Evolutionary conservation across 192 early-diverging fungal species (phyloP).

Genomic region (Allomyces arbusculus): DNA sequence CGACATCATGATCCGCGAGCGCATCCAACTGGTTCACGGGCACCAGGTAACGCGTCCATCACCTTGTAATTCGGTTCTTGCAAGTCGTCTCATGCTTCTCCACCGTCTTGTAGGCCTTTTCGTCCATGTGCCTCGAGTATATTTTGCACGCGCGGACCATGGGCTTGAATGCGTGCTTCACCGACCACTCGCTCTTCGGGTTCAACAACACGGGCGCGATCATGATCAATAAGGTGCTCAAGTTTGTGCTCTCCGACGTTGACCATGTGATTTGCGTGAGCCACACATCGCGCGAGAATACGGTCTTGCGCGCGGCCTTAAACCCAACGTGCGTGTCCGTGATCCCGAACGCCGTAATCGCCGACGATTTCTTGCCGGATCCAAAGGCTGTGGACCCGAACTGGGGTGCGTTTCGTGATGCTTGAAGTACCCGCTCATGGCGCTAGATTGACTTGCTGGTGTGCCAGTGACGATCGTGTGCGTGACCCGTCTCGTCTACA

Average conservation of each 20-base stretch:
- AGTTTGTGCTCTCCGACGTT: conserved; percentile 90
- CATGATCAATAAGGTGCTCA: conserved; percentile 87
- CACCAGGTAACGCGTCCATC: conserved; percentile 27
- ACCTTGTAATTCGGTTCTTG: no score
- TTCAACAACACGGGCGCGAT: conserved; percentile 86
- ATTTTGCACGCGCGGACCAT: conserved; percentile 89
- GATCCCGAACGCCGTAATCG: conserved; percentile 95
- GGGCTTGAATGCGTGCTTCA: conserved; percentile 83
- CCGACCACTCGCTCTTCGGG: conserved; percentile 92
- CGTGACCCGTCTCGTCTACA: conserved; percentile 75
- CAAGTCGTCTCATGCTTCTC: no score
- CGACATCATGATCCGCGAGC: conserved; percentile 72
- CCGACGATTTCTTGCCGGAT: conserved; percentile 72
- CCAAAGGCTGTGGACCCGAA: conserved; percentile 45
- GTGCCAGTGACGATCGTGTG: conserved; percentile 75
- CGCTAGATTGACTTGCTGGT: neutral
- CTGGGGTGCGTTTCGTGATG: conserved; percentile 30
- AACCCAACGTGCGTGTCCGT: conserved; percentile 78
- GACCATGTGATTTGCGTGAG: conserved; percentile 96
- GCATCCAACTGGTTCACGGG: conserved; percentile 87
- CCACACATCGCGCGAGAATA: conserved; percentile 93
- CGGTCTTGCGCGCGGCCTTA: conserved; percentile 77
- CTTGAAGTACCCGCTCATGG: no score
- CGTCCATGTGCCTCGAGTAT: conserved; percentile 80
- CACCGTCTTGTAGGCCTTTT: conserved; percentile 39